Base-by-base conservation (phyloP, 805 yeast species). In the Saccharomycopsis fermentans region DNA sequence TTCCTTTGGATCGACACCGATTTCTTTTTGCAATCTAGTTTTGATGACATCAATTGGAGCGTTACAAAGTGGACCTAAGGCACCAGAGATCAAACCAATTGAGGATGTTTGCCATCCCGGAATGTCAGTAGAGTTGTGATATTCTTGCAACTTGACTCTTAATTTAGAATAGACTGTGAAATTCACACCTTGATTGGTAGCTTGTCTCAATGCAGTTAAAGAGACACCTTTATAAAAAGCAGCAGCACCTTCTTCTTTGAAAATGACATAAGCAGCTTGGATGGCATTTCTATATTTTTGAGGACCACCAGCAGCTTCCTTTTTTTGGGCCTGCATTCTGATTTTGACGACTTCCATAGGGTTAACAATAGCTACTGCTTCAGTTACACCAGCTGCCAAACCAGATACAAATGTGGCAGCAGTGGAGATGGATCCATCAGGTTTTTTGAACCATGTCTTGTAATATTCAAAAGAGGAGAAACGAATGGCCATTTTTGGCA, bases 261-360 rank as follows among this genome's bases (percentile, higher is more conserved):
- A 81, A 67, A 94, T 87, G 37, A 90, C 77, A 69, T 84, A 83
- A 29, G 87, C 84, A 52, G 96, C 94, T 73, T 92, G 99, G 16
- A 90, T 86, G 16, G 98, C 98, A 70, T 87, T 90, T 71, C 88
- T 82, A 74, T 92, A 92, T 72, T 88, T 89, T 61, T 96, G 96
- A 12, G 29, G 12, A 35, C 51, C 59, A 63, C 36, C 61, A 2
- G 96, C 95, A 69, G 89, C 96, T 57, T 85, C 83, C 70, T 89
- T 92, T 65, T 84, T 86, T 75, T 92, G 99, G 17, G 98, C 96
- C 74, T 92, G 99, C 69, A 92, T 80, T 73, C 99, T 81, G 69
- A 92, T 92, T 73, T 92, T 92, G 64, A 92, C 96, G 62, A 94
- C 97, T 72, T 92, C 99, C 87, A 90, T 92, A 52, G 98, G 98